Percentiles rank a stretch among this genome's conserved stretches.
These are phyloP conservation scores for Xylariaceae sp. DNA, from an alignment of 2,329 filamentous ascomycete species.

Conservation along the genomic window DNA sequence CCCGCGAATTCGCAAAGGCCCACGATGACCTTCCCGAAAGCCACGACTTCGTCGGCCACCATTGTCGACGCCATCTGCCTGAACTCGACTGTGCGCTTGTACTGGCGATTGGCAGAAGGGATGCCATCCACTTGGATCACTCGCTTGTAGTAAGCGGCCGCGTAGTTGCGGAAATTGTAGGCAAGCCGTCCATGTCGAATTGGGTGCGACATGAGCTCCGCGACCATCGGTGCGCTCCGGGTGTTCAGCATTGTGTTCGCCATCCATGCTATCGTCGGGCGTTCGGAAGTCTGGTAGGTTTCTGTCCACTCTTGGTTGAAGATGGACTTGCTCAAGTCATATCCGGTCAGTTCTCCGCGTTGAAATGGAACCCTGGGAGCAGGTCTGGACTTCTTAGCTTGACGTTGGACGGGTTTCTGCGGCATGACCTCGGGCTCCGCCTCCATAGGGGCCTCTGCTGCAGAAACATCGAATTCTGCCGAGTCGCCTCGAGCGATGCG, in stretches of 20 bases:
- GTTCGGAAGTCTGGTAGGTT: neutral
- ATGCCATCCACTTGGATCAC: too few species aligned
- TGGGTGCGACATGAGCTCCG: neutral
- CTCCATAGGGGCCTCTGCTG: neutral
- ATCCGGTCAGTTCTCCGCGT: slow-evolving; percentile 19
- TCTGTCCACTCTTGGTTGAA: neutral
- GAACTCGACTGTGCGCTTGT: slow-evolving; percentile 25
- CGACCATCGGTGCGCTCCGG: neutral
- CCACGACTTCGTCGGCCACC: slow-evolving; percentile 20
- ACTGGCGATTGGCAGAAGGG: neutral
- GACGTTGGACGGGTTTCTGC: neutral
- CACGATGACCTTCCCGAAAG: slow-evolving; percentile 6
- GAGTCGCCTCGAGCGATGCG: slow-evolving; percentile 5
- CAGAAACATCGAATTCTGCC: slow-evolving; percentile 6
- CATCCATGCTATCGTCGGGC: slow-evolving; percentile 1
- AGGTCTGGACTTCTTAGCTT: neutral
- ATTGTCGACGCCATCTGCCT: slow-evolving; percentile 22
- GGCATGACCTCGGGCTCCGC: neutral
- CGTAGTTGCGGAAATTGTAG: slow-evolving; percentile 10
- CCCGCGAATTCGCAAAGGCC: slow-evolving; percentile 15
- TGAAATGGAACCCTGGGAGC: slow-evolving; percentile 5
- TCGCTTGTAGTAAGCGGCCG: neutral
- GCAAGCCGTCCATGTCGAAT: neutral
- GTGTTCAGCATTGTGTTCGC: slow-evolving; percentile 5
- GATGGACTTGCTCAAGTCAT: neutral